These are phyloP conservation scores for Dictyostelium intermedium DNA, from an alignment of 78 protist genomes.

Conservation along the genomic window DNA sequence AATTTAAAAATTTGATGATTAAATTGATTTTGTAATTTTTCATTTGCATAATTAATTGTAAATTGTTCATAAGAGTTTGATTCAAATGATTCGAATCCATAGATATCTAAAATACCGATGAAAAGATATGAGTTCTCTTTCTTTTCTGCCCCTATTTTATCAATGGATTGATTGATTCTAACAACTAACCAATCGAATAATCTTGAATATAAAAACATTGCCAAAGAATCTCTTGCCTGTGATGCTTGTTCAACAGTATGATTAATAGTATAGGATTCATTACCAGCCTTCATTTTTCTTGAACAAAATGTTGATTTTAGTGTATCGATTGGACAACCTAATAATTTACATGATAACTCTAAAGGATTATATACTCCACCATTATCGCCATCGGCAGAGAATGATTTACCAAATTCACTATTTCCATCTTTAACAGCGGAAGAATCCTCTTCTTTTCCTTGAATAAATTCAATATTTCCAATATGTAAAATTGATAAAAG, in stretches of 20 bases:
- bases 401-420: neutral
- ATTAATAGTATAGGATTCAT: slow-evolving; percentile 39
- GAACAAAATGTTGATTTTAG: slow-evolving; percentile 10
- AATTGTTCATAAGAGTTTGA: slow-evolving; percentile 92
- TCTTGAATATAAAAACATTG: slow-evolving; percentile 62
- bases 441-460: neutral
- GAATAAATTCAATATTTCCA: slow-evolving; percentile 81
- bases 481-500: slow-evolving; percentile 84
- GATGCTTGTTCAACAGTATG: slow-evolving; percentile 22
- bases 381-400: neutral
- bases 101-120: slow-evolving; percentile 97
- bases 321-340: neutral
- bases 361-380: slow-evolving; percentile 22
- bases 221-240: slow-evolving; percentile 71
- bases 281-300: slow-evolving; percentile 63
- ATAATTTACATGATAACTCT: neutral
- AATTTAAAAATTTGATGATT: slow-evolving; percentile 86
- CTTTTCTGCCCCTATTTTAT: neutral
- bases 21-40: slow-evolving; percentile 93
- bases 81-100: slow-evolving; percentile 90
- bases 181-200: slow-evolving; percentile 85
- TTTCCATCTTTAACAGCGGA: neutral
- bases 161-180: slow-evolving; percentile 31
- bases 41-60: slow-evolving; percentile 94
- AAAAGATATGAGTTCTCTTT: slow-evolving; percentile 30